Base-by-base conservation (phyloP, 306 rosid genomes). In the Bauhinia variegata region DNA sequence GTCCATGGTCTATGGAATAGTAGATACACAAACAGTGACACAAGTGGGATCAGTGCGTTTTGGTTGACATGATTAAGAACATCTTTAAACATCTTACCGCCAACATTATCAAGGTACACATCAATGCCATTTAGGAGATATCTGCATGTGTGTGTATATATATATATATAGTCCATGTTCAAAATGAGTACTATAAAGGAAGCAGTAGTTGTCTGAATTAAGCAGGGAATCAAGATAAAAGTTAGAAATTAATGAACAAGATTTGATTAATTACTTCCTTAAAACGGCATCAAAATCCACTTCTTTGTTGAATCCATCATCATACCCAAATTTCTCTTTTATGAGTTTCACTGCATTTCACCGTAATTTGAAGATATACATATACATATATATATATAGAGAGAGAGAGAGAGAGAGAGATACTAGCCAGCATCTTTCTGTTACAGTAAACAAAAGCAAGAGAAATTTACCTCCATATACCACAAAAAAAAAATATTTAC, bases 311-410 rank as follows among this genome's bases (percentile, higher is more conserved):
- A 87, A 87, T 59, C 88, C 93, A 8, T 84, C 93, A 14, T 87
- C 93, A 65, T 78, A 87, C 32, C 93, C 89, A 56, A 87, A 84
- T n/a, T n/a, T n/a, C n/a, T n/a, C n/a, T n/a, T n/a, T n/a, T n/a
- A n/a, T n/a, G n/a, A n/a, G n/a, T n/a, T 63, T 84, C 86, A 88
- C 91, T 83, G n/a, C n/a, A n/a, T n/a, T n/a, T n/a, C n/a, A n/a
- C n/a, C n/a, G n/a, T n/a, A n/a, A n/a, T n/a, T n/a, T n/a, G n/a
- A n/a, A n/a, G n/a, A n/a, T n/a, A n/a, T n/a, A n/a, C n/a, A n/a
- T n/a, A n/a, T n/a, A n/a, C n/a, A n/a, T n/a, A n/a, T n/a, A n/a
- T n/a, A n/a, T n/a, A n/a, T n/a, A n/a, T n/a, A n/a, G n/a, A n/a
- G n/a, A n/a, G n/a, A n/a, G n/a, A n/a, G n/a, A n/a, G n/a, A n/a